phyloP scores from a whole-genome alignment of 2,329 filamentous ascomycete genomes.

The Colletotrichum lindemuthianum region DNA sequence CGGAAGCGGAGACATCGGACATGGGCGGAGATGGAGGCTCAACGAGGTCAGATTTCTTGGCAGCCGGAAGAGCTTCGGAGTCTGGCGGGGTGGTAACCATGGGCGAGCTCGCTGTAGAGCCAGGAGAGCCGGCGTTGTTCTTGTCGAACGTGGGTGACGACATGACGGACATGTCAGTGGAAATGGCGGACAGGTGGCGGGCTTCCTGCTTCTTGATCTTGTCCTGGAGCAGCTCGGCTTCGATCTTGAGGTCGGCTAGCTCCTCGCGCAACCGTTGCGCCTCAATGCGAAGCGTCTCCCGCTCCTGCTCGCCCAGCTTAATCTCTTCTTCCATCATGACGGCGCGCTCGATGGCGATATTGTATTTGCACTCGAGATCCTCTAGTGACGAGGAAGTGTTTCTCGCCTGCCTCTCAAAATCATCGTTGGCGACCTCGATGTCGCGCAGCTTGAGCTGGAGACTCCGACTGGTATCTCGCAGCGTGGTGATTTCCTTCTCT shows the following conservation, averaged over 20 bases:
- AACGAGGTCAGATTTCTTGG: conserved; percentile 72
- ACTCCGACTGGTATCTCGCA: conserved; percentile 85
- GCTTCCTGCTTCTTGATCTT: conserved; percentile 81
- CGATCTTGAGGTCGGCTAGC: conserved; percentile 90
- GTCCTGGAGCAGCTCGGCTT: conserved; percentile 92
- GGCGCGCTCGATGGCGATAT: conserved; percentile 88
- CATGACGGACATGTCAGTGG: conserved; percentile 69
- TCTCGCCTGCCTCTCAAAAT: conserved; percentile 95
- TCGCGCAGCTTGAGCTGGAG: conserved; percentile 88
- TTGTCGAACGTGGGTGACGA: conserved; percentile 80
- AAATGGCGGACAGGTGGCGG: conserved; percentile 67
- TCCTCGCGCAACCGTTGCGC: conserved; percentile 90
- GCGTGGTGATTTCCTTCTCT: conserved; percentile 93
- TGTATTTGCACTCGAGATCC: conserved; percentile 97
- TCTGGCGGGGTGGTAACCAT: conserved; percentile 87
- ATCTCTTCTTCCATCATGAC: conserved; percentile 98
- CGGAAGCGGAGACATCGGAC: conserved; percentile 78
- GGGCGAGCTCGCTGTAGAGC: conserved; percentile 90
- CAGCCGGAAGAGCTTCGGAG: conserved; percentile 41
- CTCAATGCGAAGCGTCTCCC: conserved; percentile 89
- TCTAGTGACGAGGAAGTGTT: conserved; percentile 96
- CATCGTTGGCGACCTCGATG: conserved; percentile 97
- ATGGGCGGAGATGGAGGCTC: conserved; percentile 95
- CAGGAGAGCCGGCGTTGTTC: conserved; percentile 77
- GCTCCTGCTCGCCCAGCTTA: conserved; percentile 88